Evolutionary conservation across 2,329 filamentous ascomycete species (phyloP), one percentile per base, ranked within the genome.

Genomic region (Samsoniella hepiali): DNA sequence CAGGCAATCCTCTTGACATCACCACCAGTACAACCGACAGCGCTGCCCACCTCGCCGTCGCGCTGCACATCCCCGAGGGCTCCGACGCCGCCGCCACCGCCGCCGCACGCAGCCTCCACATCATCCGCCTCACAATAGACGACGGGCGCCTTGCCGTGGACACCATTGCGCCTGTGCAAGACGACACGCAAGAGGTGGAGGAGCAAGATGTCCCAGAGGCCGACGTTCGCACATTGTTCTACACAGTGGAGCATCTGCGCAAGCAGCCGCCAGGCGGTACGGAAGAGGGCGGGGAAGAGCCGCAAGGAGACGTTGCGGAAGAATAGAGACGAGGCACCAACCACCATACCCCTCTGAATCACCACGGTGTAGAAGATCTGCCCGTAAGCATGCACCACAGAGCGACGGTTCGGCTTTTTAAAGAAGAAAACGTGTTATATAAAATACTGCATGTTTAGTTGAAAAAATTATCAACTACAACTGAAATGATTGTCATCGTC

Each of bases 1-100:
- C 81, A 2, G 89, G 89, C 8, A 92, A 91, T 69, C 83, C 87
- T 1, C 81, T 94, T 5, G 84, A 87, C 70, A 70, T 82, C 11
- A 70, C 74, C 34, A 65, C 75, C n/a, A 62, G 74, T 11, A 66
- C 70, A 38, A 64, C 62, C 31, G 64, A 67, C 8, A 64, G 51
- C 17, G 58, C 67, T 3, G 74, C 70, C 27, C 72, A 65, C 61
- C 66, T 83, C 40, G 65, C 80, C 45, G 74, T 77, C 6, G 74
- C 79, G 15, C 66, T 81, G 42, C 79, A 84, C 63, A 69, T 75
- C 1, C 65, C 69, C 45, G 72, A 73, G 44, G 62, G 66, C 10
- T 65, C 69, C 4, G 64, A 29, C 11, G 32, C n/a, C 17, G 22
- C 10, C 31, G 53, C n/a, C 17, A 15, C 10, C 31, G 53, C 8